A percentile compares a stretch with the other conserved stretches of the same genome.
Evolutionary conservation across 306 rosid species (phyloP).

Genomic region (Dalbergia oliveri): DNA sequence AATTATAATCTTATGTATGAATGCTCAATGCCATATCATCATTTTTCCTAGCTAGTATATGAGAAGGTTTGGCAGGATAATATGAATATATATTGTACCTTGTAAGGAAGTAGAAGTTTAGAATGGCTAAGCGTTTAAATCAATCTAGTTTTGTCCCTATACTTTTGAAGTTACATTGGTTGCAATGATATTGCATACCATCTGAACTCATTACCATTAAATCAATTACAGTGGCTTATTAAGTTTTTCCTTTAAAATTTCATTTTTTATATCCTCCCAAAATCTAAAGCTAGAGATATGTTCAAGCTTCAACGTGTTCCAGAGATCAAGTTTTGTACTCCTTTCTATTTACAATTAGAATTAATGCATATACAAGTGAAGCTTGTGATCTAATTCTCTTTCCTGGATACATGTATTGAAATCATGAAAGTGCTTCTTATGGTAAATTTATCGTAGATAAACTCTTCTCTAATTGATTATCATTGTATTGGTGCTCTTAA

Average conservation of each 20-base stretch:
- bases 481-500: background rate
- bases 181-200: too few relatives aligned
- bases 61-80: background rate
- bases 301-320: constrained; percentile 1
- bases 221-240: too few relatives aligned
- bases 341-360: background rate
- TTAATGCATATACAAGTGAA: background rate
- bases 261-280: background rate
- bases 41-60: background rate
- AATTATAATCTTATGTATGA: background rate
- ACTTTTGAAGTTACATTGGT: too few relatives aligned
- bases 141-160: background rate
- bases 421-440: background rate
- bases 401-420: background rate
- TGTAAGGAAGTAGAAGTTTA: constrained; percentile 11
- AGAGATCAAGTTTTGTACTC: background rate
- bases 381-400: background rate
- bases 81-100: background rate
- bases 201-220: too few relatives aligned
- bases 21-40: background rate
- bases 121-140: background rate
- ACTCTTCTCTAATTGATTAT: too few relatives aligned
- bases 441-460: too few relatives aligned
- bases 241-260: background rate
- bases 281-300: background rate